Evolutionary conservation across 805 yeast genomes (phyloP).

Genomic region (Sungouiella blattae): DNA sequence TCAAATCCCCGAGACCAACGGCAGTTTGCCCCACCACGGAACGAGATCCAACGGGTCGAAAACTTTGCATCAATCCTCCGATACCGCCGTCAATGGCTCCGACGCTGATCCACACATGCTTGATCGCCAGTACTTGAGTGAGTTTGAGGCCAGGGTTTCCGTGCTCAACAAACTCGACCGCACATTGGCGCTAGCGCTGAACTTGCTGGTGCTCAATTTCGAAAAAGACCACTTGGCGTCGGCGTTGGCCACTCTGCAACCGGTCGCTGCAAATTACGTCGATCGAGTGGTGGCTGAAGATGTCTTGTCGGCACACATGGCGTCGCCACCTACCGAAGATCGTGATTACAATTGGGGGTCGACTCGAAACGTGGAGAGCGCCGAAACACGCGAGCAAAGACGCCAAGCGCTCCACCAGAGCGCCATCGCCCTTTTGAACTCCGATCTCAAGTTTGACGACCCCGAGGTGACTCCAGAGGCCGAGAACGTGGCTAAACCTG

Average conservation of each 20-base stretch:
- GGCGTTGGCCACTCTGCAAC: conserved; percentile 17
- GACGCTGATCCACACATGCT: not conserved
- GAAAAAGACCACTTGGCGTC: conserved; percentile 10
- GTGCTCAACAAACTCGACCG: conserved; percentile 13
- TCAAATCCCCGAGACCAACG: conserved; percentile 1
- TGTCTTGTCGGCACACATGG: conserved; percentile 16
- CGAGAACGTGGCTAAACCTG: conserved; percentile 2
- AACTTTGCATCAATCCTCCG: too few species aligned
- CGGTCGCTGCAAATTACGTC: conserved; percentile 28
- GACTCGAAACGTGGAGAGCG: conserved; percentile 5
- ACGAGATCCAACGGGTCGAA: conserved; percentile 1
- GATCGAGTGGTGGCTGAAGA: conserved; percentile 37
- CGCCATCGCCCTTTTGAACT: conserved; percentile 5
- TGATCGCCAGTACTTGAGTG: conserved; percentile 7
- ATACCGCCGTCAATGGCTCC: conserved; percentile 2
- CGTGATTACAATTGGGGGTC: conserved; percentile 8
- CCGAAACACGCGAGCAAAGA: conserved; percentile 5
- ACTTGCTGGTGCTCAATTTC: conserved; percentile 17
- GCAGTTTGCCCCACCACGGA: not conserved
- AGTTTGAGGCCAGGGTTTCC: conserved; percentile 11
- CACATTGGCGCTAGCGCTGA: conserved; percentile 11
- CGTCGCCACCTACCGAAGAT: conserved; percentile 14
- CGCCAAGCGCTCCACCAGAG: conserved; percentile 4
- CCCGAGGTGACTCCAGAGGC: too few species aligned
- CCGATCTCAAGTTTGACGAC: not conserved